Evolutionary conservation across 139 green algal species (phyloP), one percentile per base, ranked within the genome.

Genomic region (Asterochloris erici): DNA sequence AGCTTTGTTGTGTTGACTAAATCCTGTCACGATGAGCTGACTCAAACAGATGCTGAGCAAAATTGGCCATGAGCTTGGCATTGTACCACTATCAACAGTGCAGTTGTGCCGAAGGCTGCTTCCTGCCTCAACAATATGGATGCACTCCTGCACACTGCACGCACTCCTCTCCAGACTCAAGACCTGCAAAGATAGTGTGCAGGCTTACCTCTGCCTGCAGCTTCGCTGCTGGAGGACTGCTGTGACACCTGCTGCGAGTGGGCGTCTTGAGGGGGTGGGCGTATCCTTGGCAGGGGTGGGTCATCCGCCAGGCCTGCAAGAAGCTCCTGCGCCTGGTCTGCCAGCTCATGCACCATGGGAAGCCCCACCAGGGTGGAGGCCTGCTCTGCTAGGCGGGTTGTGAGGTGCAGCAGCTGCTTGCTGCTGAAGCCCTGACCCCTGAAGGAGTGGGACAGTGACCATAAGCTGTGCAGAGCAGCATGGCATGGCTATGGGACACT

Each of bases 271-370:
- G 29, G 76, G 23, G 66, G 62, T 24, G 69, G 17, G 27, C 54
- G 10, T 21, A 29, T 78, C 47, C 60, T 66, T 81, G 83, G 73
- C 76, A 74, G 79, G 69, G 82, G 77, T 69, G 77, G 68, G 63
- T 68, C 28, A 60, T 12, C 19, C 13, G 76, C 63, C 12, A 75
- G 61, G 61, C 19, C 70, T 4, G 81, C 68, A 15, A 92, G 63
- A 38, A 80, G 63, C 76, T 94, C 90, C 27, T 84, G 77, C 1
- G 84, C 85, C 1, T 70, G 68, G 0, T 29, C 71, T 4, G 87
- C 89, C 21, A 95, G 86, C 68, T 94, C 91, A 69, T 93, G 90
- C 54, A 95, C 62, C 87, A 92, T 87, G 63, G 91, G 88, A 29
- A 86, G 38, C 10, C 93, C 91, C 6, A 81, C 21, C 9, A 90